Evolutionary conservation across 768 basidiomycete genomes (phyloP).

Genomic region (Mycena amicta): DNA sequence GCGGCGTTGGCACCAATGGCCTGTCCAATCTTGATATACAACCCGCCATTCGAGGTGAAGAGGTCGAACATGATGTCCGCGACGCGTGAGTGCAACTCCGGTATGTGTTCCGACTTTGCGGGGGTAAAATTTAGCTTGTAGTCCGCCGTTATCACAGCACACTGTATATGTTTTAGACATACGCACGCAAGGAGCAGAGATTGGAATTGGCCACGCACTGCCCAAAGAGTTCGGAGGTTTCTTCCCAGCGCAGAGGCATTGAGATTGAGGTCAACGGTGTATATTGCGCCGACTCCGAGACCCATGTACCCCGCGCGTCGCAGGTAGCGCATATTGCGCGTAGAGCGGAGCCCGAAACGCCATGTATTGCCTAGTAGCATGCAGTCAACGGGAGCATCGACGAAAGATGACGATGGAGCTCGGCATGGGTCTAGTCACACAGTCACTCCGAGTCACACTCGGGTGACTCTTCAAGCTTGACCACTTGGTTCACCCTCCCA

Average conservation of each 20-base stretch:
- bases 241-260: slow-evolving; percentile 61
- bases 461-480: not conserved
- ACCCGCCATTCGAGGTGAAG: slow-evolving; percentile 79
- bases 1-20: slow-evolving; percentile 86
- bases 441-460: not conserved
- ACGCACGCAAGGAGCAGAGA: not conserved
- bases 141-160: slow-evolving; percentile 69
- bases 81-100: slow-evolving; percentile 82
- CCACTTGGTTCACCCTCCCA: not conserved
- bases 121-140: slow-evolving; percentile 90
- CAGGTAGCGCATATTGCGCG: slow-evolving; percentile 23
- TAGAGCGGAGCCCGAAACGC: slow-evolving; percentile 7
- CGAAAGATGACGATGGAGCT: slow-evolving; percentile 15
- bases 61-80: slow-evolving; percentile 76
- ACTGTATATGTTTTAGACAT: slow-evolving; percentile 40
- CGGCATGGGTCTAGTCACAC: too few species aligned
- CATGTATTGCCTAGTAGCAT: slow-evolving; percentile 15
- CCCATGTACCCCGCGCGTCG: slow-evolving; percentile 39
- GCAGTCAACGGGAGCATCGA: not conserved
- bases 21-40: slow-evolving; percentile 88
- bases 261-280: slow-evolving; percentile 49
- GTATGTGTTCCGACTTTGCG: slow-evolving; percentile 70
- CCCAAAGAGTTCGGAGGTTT: slow-evolving; percentile 56
- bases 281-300: slow-evolving; percentile 44
- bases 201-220: slow-evolving; percentile 35